phyloP scores from a whole-genome alignment of 192 early-diverging fungal genomes.

The Backusella parvicylindrica region DNA sequence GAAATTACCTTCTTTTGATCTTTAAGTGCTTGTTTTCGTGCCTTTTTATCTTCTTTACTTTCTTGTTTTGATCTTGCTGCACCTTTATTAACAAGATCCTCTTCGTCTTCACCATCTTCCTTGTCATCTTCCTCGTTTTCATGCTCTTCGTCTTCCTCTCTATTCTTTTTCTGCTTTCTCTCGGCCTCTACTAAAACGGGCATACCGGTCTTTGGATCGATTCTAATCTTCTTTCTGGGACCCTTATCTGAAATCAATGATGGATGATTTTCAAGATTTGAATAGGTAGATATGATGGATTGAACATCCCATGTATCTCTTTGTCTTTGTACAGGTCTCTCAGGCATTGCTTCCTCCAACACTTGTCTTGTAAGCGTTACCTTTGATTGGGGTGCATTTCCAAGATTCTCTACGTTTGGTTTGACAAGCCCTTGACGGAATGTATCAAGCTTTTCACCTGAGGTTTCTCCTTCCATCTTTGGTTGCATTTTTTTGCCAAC shows the following conservation, averaged over 20 bases:
- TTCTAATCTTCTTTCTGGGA: constrained; percentile 53
- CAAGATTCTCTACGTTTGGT: constrained; percentile 33
- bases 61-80: constrained; percentile 74
- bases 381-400: constrained; percentile 17
- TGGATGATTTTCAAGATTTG: constrained; percentile 94
- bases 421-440: constrained; percentile 53
- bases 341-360: constrained; percentile 30
- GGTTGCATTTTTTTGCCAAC: constrained; percentile 66
- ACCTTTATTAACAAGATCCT: constrained; percentile 61
- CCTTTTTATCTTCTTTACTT: constrained; percentile 89
- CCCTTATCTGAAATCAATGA: constrained; percentile 68
- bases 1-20: constrained; percentile 65
- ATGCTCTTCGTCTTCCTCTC: constrained; percentile 15
- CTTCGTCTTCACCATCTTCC: constrained; percentile 32
- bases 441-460: constrained; percentile 56
- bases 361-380: constrained; percentile 10
- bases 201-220: constrained; percentile 71
- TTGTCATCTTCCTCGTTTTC: constrained; percentile 26
- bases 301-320: constrained; percentile 88
- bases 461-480: constrained; percentile 61
- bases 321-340: constrained; percentile 49
- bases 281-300: constrained; percentile 85
- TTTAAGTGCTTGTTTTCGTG: constrained; percentile 85
- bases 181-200: constrained; percentile 57
- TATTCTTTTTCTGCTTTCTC: constrained; percentile 33